Evolutionary conservation across 2,329 filamentous ascomycete genomes (phyloP).

Genomic region (Pseudophaeomoniella oleicola): DNA sequence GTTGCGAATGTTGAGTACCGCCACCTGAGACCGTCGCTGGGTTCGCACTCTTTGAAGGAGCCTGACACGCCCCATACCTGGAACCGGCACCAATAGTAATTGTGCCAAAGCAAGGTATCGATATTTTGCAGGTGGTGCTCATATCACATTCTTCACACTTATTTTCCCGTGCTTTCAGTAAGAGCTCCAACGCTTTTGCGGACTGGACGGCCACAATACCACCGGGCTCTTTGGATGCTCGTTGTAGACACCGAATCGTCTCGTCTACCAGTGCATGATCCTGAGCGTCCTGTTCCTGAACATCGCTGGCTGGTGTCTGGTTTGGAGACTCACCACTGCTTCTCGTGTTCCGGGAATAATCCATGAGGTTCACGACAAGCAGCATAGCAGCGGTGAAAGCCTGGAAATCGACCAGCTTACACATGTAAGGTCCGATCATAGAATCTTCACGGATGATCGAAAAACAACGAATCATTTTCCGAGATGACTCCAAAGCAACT

Average conservation of each 20-base stretch:
- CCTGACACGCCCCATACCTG: conserved; percentile 14
- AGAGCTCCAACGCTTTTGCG: conserved; percentile 23
- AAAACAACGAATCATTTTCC: conserved; percentile 25
- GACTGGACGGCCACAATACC: conserved; percentile 30
- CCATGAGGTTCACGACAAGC: conserved; percentile 27
- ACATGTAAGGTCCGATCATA: conserved; percentile 19
- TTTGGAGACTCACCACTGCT: neutral
- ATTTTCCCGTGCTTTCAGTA: conserved; percentile 15
- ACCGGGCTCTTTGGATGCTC: conserved; percentile 18
- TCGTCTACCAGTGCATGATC: conserved; percentile 22
- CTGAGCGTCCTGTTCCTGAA: conserved; percentile 8
- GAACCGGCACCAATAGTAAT: conserved; percentile 21
- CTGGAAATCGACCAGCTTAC: conserved; percentile 34
- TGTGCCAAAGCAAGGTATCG: conserved; percentile 32
- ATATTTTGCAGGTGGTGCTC: conserved; percentile 20
- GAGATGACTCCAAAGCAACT: conserved; percentile 25
- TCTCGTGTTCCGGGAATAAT: conserved; percentile 16
- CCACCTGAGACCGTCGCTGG: conserved; percentile 1
- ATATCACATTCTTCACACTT: conserved; percentile 5
- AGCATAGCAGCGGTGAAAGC: conserved; percentile 31
- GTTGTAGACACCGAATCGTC: conserved; percentile 18
- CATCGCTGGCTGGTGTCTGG: conserved; percentile 6
- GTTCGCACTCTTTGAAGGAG: conserved; percentile 8
- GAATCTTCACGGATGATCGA: conserved; percentile 17
- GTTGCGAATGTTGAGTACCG: conserved; percentile 5